These are phyloP conservation scores for Floccularia luteovirens DNA, from an alignment of 768 basidiomycete genomes.

Conservation along the genomic window DNA sequence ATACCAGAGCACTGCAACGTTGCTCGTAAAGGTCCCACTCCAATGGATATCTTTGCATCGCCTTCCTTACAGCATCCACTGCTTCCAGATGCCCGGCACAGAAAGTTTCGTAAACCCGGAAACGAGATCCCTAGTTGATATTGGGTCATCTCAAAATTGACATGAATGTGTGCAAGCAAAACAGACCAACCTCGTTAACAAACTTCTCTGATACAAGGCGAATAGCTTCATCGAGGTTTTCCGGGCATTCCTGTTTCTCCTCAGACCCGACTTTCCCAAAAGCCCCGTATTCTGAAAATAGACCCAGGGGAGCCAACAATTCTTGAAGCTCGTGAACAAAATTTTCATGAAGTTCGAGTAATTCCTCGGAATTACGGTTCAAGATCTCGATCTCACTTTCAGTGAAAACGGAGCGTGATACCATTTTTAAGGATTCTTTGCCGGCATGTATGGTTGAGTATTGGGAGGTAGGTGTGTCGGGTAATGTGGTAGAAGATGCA, in stretches of 20 bases:
- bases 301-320: slow-evolving; percentile 44
- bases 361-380: slow-evolving; percentile 59
- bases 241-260: slow-evolving; percentile 10
- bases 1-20: slow-evolving; percentile 53
- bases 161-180: slow-evolving; percentile 2
- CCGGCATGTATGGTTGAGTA: slow-evolving; percentile 11
- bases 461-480: slow-evolving; percentile 14
- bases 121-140: slow-evolving; percentile 65
- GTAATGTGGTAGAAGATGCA: slow-evolving; percentile 16
- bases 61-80: slow-evolving; percentile 60
- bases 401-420: slow-evolving; percentile 45
- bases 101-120: slow-evolving; percentile 77
- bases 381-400: slow-evolving; percentile 50
- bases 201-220: slow-evolving; percentile 48
- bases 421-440: slow-evolving; percentile 20
- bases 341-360: slow-evolving; percentile 62
- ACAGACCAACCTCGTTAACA: slow-evolving; percentile 40
- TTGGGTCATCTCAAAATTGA: slow-evolving; percentile 4
- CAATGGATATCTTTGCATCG: slow-evolving; percentile 49
- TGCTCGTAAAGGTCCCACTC: slow-evolving; percentile 88
- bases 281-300: slow-evolving; percentile 24
- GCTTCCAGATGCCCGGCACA: slow-evolving; percentile 86
- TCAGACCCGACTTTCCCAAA: slow-evolving; percentile 1
- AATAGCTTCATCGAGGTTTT: slow-evolving; percentile 37
- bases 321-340: slow-evolving; percentile 49